These are phyloP conservation scores for Ophiostoma tasmaniense DNA, from an alignment of 2,329 filamentous ascomycete genomes.

Conservation along the genomic window DNA sequence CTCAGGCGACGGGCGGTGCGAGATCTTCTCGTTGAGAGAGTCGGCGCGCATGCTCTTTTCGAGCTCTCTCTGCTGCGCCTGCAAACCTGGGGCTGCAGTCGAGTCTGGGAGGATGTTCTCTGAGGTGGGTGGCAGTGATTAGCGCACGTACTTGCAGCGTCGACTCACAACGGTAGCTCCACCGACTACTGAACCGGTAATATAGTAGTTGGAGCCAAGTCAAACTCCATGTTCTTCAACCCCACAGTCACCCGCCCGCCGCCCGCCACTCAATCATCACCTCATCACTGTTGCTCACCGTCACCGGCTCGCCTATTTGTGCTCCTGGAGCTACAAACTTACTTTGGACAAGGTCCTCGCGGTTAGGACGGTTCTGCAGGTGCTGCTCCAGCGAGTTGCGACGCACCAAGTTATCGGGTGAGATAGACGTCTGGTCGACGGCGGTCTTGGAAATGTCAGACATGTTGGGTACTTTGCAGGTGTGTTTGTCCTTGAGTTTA, in stretches of 20 bases:
- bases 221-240: not conserved
- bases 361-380: conserved; percentile 63
- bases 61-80: conserved; percentile 74
- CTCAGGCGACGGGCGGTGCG: conserved; percentile 66
- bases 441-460: conserved; percentile 26
- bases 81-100: conserved; percentile 67
- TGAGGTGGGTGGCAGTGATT: conserved; percentile 29
- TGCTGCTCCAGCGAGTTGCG: conserved; percentile 67
- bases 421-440: conserved; percentile 49
- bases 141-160: not conserved
- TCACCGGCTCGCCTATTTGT: not conserved
- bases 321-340: conserved; percentile 27
- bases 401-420: conserved; percentile 39
- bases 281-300: not conserved
- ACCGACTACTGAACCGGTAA: not conserved
- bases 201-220: not conserved
- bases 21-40: conserved; percentile 77
- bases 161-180: not conserved
- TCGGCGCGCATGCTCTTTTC: conserved; percentile 83
- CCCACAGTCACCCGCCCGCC: not conserved
- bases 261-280: not conserved
- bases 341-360: conserved; percentile 74
- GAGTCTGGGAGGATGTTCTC: conserved; percentile 81
- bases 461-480: conserved; percentile 23
- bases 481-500: not conserved